Evolutionary conservation across 805 yeast genomes (phyloP), one percentile per base, ranked within the genome.

Genomic region (Cyberlindnera americana): DNA sequence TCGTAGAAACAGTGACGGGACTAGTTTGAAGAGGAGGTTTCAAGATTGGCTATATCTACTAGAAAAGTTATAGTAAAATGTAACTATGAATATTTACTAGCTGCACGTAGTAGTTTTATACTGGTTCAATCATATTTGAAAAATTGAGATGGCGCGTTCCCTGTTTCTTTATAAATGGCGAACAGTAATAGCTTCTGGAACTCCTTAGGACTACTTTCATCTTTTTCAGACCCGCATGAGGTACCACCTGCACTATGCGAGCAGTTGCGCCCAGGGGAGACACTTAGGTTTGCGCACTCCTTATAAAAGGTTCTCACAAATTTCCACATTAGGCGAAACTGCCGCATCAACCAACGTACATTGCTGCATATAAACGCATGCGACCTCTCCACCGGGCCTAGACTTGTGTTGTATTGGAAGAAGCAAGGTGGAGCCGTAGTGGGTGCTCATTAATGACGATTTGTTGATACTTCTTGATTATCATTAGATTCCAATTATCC

Each of bases 241-340:
- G 33, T 29, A 29, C 33, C 33, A 10, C 11, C 33, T 29, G 33
- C 33, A 19, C 19, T 16, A 15, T 19, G 33, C 33, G 17, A 19
- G 19, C 19, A 19, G 33, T 19, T 6, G 33, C 33, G 16, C 19
- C 33, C 19, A 19, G 33, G 33, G 33, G 19, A 18, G 23, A 11
- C 32, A 17, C n/a, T n/a, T 13, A 13, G 33, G 22, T 19, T 12
- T 7, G 23, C 16, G 33, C 33, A 29, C 33, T 12, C 15, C n/a
- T 12, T 4, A 6, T 14, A 4, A 15, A 12, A 29, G 17, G 12
- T 13, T 13, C 23, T 10, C 33, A 19, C 16, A 8, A 19, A 12
- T 19, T 29, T 13, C 33, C 23, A 11, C 33, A 17, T 29, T 19
- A 7, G 33, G 33, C 16, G 13, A 18, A 29, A 29, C 10, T 13